A percentile compares a stretch with the other conserved stretches of the same genome.
phyloP scores from a whole-genome alignment of 345 rosid genomes.

The Eucalyptus victrix region DNA sequence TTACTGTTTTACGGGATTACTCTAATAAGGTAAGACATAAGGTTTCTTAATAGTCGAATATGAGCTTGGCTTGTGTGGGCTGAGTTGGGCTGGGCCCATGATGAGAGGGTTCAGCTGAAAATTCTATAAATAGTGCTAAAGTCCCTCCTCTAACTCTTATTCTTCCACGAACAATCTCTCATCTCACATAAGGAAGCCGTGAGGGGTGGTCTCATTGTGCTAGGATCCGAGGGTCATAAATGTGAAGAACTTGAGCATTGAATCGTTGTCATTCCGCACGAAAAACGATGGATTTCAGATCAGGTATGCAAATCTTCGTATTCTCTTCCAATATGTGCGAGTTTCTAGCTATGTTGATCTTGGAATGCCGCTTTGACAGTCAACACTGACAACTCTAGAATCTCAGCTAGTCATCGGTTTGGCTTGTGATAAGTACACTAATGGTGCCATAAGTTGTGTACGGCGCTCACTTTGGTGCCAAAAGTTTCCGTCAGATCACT shows the following conservation, averaged over 20 bases:
- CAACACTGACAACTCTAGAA: fast-evolving
- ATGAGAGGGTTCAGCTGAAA: fast-evolving
- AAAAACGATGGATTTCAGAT: fast-evolving
- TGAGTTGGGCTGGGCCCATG: fast-evolving
- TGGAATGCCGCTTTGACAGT: fast-evolving
- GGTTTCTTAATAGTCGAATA: no score
- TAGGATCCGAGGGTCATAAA: no score
- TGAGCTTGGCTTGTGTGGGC: fast-evolving
- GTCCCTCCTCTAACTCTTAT: fast-evolving
- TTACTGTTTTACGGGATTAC: fast-evolving
- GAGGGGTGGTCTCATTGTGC: fast-evolving
- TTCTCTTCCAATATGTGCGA: fast-evolving
- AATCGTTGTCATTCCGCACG: fast-evolving
- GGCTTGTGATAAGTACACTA: no score
- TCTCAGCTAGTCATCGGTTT: no score
- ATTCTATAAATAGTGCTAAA: fast-evolving
- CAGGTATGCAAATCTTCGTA: fast-evolving
- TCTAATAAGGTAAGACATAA: no score
- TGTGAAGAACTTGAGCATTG: fast-evolving
- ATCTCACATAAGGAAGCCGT: fast-evolving
- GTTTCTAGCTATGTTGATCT: no score
- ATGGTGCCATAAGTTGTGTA: no score
- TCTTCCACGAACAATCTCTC: no score
- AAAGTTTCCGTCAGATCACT: no score
- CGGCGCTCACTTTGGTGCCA: no score